Conservation (phyloP, 1,284 basidiomycete genomes). For the Cryptococcus wingfieldii region DNA sequence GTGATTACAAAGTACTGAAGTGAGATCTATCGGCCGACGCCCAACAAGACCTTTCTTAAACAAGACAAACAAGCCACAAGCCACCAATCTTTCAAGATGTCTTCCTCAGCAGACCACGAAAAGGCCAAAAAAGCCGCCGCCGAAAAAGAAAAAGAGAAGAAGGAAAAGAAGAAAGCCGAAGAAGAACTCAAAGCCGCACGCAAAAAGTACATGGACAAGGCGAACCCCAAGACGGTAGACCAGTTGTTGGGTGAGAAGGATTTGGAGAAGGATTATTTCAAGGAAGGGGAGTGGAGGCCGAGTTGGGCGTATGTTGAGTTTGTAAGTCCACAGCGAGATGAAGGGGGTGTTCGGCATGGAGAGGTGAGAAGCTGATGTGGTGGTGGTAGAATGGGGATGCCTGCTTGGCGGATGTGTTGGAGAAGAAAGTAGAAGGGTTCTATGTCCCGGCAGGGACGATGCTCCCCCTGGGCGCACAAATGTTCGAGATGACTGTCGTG, state of each 20-base stretch:
- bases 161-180: conserved; percentile 8
- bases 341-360: not conserved
- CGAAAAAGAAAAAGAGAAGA: not conserved
- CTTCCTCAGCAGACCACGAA: conserved; percentile 2
- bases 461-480: conserved; percentile 29
- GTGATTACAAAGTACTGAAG: no score
- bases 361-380: not conserved
- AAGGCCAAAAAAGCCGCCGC: not conserved
- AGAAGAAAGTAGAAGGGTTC: conserved; percentile 25
- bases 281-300: conserved; percentile 30
- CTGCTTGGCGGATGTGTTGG: conserved; percentile 28
- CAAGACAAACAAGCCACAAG: no score
- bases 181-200: conserved; percentile 5
- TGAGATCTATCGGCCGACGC: no score
- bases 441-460: conserved; percentile 37
- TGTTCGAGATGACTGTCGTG: conserved; percentile 34
- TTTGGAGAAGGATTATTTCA: conserved; percentile 19
- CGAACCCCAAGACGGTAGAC: conserved; percentile 24
- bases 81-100: no score
- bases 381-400: conserved; percentile 26
- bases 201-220: conserved; percentile 19
- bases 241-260: conserved; percentile 17
- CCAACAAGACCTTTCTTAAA: no score
- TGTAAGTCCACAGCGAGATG: conserved; percentile 19
- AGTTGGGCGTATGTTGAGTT: conserved; percentile 32